Conservation (phyloP, 2,329 filamentous ascomycete genomes). For the Orbilia quercus region DNA sequence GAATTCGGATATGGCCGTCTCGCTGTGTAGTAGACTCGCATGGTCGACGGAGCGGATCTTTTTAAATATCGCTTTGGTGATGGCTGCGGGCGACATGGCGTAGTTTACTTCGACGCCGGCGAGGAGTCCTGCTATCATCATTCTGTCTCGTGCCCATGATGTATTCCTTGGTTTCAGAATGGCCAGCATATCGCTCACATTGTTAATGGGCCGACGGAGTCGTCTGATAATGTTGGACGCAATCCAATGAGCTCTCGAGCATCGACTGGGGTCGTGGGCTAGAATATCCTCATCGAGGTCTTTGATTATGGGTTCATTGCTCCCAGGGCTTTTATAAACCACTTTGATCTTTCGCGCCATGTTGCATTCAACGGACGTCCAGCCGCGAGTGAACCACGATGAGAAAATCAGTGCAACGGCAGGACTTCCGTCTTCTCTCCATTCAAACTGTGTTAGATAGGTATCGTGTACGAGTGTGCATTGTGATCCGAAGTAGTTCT, state of each 20-base stretch:
- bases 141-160: constrained; percentile 58
- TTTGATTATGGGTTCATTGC: constrained; percentile 32
- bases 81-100: constrained; percentile 8
- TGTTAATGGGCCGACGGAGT: constrained; percentile 27
- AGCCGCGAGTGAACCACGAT: constrained; percentile 60
- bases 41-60: constrained; percentile 18
- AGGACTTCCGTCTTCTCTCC: constrained; percentile 57
- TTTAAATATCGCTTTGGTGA: constrained; percentile 12
- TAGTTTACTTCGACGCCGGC: constrained; percentile 52
- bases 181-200: constrained; percentile 57
- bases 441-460: constrained; percentile 56
- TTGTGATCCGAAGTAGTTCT: constrained; percentile 59
- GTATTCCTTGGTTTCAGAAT: constrained; percentile 58
- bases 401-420: constrained; percentile 59
- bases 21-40: constrained; percentile 25
- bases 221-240: constrained; percentile 38
- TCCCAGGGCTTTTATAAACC: constrained; percentile 19
- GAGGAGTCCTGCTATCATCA: constrained; percentile 58
- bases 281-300: constrained; percentile 56
- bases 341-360: constrained; percentile 57
- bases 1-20: constrained; percentile 21
- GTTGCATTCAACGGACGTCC: constrained; percentile 59
- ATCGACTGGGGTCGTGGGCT: constrained; percentile 15
- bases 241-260: constrained; percentile 45
- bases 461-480: constrained; percentile 58